Conservation (phyloP, 495 filamentous ascomycete species). For the Haplographium delicatum region DNA sequence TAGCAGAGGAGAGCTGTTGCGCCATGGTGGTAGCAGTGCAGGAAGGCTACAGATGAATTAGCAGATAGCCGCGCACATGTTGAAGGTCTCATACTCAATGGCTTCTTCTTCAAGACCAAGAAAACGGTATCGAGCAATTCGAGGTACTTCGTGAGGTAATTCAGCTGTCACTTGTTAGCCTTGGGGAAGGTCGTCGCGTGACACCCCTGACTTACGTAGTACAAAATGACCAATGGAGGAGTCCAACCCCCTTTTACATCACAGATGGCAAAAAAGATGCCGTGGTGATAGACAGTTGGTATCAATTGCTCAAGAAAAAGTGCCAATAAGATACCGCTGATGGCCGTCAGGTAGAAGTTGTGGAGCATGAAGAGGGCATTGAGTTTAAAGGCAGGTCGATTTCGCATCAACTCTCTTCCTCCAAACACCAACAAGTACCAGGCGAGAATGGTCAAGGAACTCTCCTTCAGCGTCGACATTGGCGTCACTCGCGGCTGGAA, state of each 20-base stretch:
- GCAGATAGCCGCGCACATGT: constrained; percentile 4
- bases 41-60: constrained; percentile 56
- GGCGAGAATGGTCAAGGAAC: constrained; percentile 54
- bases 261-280: constrained; percentile 71
- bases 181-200: too few relatives aligned
- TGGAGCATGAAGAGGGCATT: constrained; percentile 68
- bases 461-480: constrained; percentile 65
- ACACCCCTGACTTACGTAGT: constrained; percentile 75
- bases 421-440: constrained; percentile 76
- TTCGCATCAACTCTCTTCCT: constrained; percentile 68
- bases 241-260: constrained; percentile 70
- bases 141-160: constrained; percentile 80
- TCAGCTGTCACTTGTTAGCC: constrained; percentile 49
- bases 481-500: constrained; percentile 63
- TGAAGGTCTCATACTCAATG: constrained; percentile 52
- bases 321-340: constrained; percentile 60
- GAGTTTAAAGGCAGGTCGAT: constrained; percentile 60
- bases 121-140: constrained; percentile 79
- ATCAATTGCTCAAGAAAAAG: constrained; percentile 72
- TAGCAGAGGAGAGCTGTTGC: constrained; percentile 82
- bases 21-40: constrained; percentile 83
- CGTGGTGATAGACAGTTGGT: constrained; percentile 59
- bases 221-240: constrained; percentile 65
- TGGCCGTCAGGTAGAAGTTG: constrained; percentile 72
- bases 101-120: constrained; percentile 84